Evolutionary conservation across 768 basidiomycete species (phyloP), one percentile per base, ranked within the genome.

Genomic region (Kondoa subrosea): DNA sequence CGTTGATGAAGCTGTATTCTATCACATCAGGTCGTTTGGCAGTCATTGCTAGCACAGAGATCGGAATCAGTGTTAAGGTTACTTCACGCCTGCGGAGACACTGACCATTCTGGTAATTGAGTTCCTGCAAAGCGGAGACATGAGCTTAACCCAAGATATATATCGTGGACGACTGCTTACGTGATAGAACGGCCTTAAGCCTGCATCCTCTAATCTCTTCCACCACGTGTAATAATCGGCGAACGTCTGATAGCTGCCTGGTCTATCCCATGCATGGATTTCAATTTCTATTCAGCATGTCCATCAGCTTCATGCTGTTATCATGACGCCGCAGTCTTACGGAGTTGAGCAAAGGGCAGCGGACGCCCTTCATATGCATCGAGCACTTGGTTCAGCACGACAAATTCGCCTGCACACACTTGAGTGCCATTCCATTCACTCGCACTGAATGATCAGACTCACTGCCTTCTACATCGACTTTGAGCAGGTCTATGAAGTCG

Each of bases 401-500:
- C 8, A 21, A 50, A 50, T 50, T 50, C 40, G 21, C 40, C 40
- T 50, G 40, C 12, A 50, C 40, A 8, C 21, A 8, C 21, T 8
- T 50, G 21, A 8, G 12, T 8, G 40, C 40, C 12, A 50, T 8
- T 50, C 12, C 40, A 21, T 50, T 21, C 21, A 8, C 12, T 8
- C 21, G 40, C 12, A 21, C 12, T 50, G 21, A 50, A 21, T 8
- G 40, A 21, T 59, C 56, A 31, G 4, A 59, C 58, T 4, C 25
- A 31, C 25, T 31, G 58, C 58, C 58, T 25, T 59, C 58, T 25
- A 59, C 30, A 27, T 59, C 58, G 25, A 59, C 25, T 59, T 59
- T 59, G 25, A 59, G 58, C 25, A 59, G 58, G 25, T 59, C 58
- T 14, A 59, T 59, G 58, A 59, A 59, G 14, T 12, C 29, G 58